phyloP scores from a whole-genome alignment of 257 asterid species.

The Ilex aquifolium region DNA sequence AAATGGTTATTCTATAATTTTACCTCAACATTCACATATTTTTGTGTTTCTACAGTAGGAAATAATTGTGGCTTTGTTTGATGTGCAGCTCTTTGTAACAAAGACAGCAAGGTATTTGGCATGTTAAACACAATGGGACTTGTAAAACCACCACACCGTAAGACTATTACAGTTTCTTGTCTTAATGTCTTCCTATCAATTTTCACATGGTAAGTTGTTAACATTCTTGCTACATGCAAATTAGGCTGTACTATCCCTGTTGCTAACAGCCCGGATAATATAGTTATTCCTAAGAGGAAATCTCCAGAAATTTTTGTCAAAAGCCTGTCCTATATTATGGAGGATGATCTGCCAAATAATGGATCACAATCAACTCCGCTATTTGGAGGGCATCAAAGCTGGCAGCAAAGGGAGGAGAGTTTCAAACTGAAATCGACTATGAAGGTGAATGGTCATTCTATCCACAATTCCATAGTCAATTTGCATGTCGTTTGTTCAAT shows the following conservation, averaged over 20 bases:
- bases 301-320: conserved; percentile 49
- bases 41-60: neutral
- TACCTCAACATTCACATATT: neutral
- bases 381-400: conserved; percentile 81
- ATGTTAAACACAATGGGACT: conserved; percentile 76
- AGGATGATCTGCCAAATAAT: conserved; percentile 38
- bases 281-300: conserved; percentile 56
- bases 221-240: conserved; percentile 6
- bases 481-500: neutral
- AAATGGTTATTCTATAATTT: too few relatives aligned
- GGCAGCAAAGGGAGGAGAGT: conserved; percentile 83
- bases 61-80: conserved; percentile 1
- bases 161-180: conserved; percentile 23
- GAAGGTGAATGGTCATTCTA: conserved; percentile 42
- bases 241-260: conserved; percentile 84
- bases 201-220: neutral
- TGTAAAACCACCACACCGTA: conserved; percentile 82
- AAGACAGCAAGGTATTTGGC: conserved; percentile 74
- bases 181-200: neutral
- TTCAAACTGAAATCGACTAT: conserved; percentile 68
- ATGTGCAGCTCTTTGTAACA: conserved; percentile 84
- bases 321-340: conserved; percentile 58
- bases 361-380: conserved; percentile 68
- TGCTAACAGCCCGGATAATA: conserved; percentile 45
- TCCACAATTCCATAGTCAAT: too few relatives aligned